Evolutionary conservation across 805 yeast species (phyloP), one percentile per base, ranked within the genome.

Genomic region (Ogataea pignaliae): DNA sequence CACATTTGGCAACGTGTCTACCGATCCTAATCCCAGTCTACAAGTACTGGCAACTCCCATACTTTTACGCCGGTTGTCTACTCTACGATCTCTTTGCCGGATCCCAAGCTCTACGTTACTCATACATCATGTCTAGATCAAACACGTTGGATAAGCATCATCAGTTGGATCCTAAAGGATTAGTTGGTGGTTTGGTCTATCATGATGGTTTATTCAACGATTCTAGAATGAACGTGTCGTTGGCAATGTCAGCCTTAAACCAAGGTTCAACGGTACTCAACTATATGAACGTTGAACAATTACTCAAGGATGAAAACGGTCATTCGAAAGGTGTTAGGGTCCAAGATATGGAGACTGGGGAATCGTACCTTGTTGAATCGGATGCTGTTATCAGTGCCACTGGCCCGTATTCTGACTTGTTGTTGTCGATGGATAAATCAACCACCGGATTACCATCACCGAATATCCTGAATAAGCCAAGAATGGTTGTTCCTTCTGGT

Each of bases 21-120:
- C 97, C 98, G 32, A 90, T 90, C 57, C 80, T 88, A 85, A 88
- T 90, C 57, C 98, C 98, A n/a, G 90, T 90, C 46, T 90, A 91
- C 75, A 81, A 81, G 60, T 87, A 88, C 78, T 90, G 97, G 97
- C 96, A 89, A 72, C 78, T 88, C 42, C 97, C 97, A 37, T 90
- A 90, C 71, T 88, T 85, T 71, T 90, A 85, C 69, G 82, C 78
- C 34, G 98, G 98, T 47, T 86, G 93, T 62, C 85, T 88, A 66
- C 73, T 85, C 78, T 90, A 90, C 70, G 98, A 90, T 67, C 69
- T 90, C 67, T 84, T 91, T 62, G 97, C 97, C 34, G 97, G 97
- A 43, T 70, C 75, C 50, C 91, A 88, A 66, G 88, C 88, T 71
- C 75, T 90, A 65, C 81, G 86, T 62, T 72, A 79, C 51, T 82